These are phyloP conservation scores for Maudiozyma serrabonitensis DNA, from an alignment of 805 yeast species.

Conservation along the genomic window DNA sequence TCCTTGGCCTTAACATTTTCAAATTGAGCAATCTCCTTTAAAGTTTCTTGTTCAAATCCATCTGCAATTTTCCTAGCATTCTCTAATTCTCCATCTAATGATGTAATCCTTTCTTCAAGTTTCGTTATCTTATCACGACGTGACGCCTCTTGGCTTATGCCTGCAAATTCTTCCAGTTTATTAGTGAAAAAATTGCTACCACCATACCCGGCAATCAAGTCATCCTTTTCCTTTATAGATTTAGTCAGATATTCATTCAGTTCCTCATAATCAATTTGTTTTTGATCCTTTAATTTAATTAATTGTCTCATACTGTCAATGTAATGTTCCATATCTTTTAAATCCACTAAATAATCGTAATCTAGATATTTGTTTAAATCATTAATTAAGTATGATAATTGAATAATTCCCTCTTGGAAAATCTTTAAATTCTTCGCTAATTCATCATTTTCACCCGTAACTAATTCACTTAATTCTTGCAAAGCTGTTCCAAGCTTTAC, in stretches of 20 bases:
- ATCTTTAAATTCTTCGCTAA: constrained; percentile 30
- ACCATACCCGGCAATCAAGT: constrained; percentile 41
- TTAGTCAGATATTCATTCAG: constrained; percentile 68
- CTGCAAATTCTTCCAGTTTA: constrained; percentile 53
- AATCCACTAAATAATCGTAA: constrained; percentile 67
- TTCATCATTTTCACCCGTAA: constrained; percentile 30
- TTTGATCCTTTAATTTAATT: constrained; percentile 79
- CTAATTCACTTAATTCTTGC: constrained; percentile 52
- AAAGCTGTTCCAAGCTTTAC: constrained; percentile 62
- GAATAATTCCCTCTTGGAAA: constrained; percentile 40
- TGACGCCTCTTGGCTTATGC: constrained; percentile 49
- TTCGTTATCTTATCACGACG: constrained; percentile 44
- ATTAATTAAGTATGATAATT: constrained; percentile 34
- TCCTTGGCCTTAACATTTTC: constrained; percentile 74
- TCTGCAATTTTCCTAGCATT: constrained; percentile 42
- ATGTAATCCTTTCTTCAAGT: constrained; percentile 40
- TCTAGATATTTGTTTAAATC: constrained; percentile 49
- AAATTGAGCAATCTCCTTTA: constrained; percentile 54
- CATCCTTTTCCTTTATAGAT: constrained; percentile 56
- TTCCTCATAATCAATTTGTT: constrained; percentile 84
- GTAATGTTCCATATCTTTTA: constrained; percentile 83
- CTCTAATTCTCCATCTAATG: constrained; percentile 41
- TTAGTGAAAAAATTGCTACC: constrained; percentile 44
- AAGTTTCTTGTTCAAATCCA: constrained; percentile 46
- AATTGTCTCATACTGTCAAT: constrained; percentile 53